Evolutionary conservation across 805 yeast species (phyloP), one percentile per base, ranked within the genome.

Genomic region (Ogataea saltuana): DNA sequence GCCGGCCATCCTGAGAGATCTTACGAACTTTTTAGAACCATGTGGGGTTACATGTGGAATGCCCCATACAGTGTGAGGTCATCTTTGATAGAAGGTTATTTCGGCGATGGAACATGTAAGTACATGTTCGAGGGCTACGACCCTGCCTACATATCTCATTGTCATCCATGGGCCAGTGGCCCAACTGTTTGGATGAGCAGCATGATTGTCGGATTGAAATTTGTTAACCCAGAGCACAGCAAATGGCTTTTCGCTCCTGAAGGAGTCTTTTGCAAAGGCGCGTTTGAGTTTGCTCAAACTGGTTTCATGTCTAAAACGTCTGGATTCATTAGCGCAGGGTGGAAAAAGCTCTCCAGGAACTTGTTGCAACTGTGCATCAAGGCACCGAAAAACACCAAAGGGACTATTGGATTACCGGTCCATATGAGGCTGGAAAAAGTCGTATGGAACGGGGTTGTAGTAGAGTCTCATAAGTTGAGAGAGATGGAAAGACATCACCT

Each of bases 41-140:
- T 34, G 38, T 34, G 38, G 38, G 38, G 38, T 6, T 34, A 34
- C 29, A 34, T 34, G 3, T 34, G 38, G 38, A 34, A 34, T 16
- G 38, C 38, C 6, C 38, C 38, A 3, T 34, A 34, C 38, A 34
- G 38, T 12, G 38, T 34, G 18, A 15, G n/a, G 20, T 34, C 38
- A 2, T 34, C 38, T 7, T 16, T 34, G 22, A 34, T 34, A 28
- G 38, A 34, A 29, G 38, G 38, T n/a, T 34, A 34, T 15, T 15
- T 3, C 22, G 38, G 38, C 15, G 38, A 34, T 21, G 38, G 38
- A 15, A 17, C 38, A 2, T 34, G 38, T 16, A 34, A 17, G 38
- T 34, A 34, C 16, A 28, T 29, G 15, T 34, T 34, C 22, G 30
- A 28, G 13, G 38, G 38, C 15, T 34, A 34, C 15, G 38, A 34